Evolutionary conservation across 306 rosid genomes (phyloP).

Genomic region (Trifolium pratense): DNA sequence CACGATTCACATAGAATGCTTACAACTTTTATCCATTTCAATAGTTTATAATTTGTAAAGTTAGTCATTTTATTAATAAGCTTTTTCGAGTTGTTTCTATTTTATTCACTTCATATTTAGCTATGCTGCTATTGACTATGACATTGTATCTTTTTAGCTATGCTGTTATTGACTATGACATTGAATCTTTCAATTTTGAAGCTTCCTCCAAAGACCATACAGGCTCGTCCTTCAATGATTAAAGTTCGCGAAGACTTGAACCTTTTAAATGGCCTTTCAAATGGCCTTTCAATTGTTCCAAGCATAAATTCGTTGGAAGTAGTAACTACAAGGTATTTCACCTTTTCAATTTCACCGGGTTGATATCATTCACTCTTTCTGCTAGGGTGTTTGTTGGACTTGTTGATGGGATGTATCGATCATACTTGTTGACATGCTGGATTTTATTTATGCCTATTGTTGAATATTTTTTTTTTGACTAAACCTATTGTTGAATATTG

Average conservation of each 20-base stretch:
- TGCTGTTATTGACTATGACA: conserved; percentile 3
- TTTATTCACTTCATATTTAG: background rate
- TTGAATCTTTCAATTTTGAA: conserved; percentile 42
- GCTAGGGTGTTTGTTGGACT: conserved; percentile 3
- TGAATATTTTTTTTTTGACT: no score
- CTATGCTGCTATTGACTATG: background rate
- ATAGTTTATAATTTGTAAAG: background rate
- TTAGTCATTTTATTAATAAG: background rate
- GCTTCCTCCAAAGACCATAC: conserved; percentile 74
- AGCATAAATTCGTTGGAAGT: conserved; percentile 69
- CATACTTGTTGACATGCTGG: background rate
- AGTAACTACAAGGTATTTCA: conserved; percentile 70
- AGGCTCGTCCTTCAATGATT: conserved; percentile 72
- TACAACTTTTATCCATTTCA: conserved; percentile 9
- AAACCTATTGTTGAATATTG: conserved; percentile 1
- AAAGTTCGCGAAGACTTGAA: conserved; percentile 57
- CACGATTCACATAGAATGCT: background rate
- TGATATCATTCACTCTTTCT: background rate
- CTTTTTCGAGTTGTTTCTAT: background rate
- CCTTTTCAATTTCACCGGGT: background rate
- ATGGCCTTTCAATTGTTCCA: conserved; percentile 31
- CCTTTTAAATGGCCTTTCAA: background rate
- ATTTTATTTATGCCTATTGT: conserved; percentile 9
- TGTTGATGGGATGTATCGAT: background rate
- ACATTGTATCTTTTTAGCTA: background rate